Percentiles rank a stretch among this genome's conserved stretches.
phyloP scores from a whole-genome alignment of 2,329 filamentous ascomycete genomes.

The Microcyclospora tardicrescens region DNA sequence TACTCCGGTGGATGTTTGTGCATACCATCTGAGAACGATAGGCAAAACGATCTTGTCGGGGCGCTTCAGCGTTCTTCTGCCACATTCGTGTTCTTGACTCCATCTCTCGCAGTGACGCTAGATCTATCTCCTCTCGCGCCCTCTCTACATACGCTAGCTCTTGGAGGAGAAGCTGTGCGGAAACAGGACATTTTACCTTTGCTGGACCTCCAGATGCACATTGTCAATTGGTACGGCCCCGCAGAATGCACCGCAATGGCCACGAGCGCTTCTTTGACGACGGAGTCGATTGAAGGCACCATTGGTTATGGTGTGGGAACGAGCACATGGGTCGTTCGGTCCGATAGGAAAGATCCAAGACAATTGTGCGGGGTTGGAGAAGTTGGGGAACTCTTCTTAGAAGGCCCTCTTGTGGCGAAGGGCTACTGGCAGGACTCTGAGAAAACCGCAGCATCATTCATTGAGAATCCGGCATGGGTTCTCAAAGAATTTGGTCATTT shows the following conservation, averaged over 20 bases:
- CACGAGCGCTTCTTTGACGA: too few relatives aligned
- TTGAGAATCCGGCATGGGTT: neutral
- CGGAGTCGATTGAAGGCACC: too few relatives aligned
- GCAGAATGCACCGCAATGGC: too few relatives aligned
- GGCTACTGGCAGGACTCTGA: neutral
- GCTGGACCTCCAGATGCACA: too few relatives aligned
- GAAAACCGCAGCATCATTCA: neutral
- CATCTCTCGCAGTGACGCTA: neutral
- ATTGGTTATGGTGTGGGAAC: too few relatives aligned
- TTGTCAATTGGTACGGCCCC: too few relatives aligned
- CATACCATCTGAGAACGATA: neutral
- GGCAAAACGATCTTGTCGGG: neutral
- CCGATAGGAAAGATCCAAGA: too few relatives aligned
- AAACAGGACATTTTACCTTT: neutral
- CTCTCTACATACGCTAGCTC: neutral
- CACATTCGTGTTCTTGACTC: neutral
- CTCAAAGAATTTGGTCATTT: neutral
- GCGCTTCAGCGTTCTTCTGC: neutral
- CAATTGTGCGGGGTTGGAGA: too few relatives aligned
- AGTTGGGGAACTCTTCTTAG: slow-evolving; percentile 7
- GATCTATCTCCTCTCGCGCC: neutral
- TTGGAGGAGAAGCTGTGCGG: neutral
- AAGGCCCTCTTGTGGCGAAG: slow-evolving; percentile 1
- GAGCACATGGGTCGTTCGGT: too few relatives aligned
- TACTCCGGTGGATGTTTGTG: neutral